Evolutionary conservation across 2,329 filamentous ascomycete species (phyloP).

Genomic region (Monilinia polystroma): DNA sequence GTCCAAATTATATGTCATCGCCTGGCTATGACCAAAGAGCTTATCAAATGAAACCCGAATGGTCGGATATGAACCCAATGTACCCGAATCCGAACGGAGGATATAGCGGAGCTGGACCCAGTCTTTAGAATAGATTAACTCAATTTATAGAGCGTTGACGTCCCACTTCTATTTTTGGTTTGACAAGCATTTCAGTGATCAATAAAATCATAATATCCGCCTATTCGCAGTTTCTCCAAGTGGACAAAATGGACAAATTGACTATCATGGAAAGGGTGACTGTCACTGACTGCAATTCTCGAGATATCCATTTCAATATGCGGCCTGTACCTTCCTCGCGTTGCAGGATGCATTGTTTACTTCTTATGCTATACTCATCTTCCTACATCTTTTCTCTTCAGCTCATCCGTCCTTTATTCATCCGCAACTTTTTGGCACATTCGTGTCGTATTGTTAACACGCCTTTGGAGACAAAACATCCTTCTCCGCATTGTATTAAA

Average conservation of each 20-base stretch:
- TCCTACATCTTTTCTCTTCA: not conserved
- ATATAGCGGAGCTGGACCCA: conserved; percentile 25
- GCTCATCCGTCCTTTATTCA: conserved; percentile 5
- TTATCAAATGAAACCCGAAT: conserved; percentile 29
- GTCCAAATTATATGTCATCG: conserved; percentile 29
- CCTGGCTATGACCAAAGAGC: conserved; percentile 32
- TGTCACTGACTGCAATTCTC: not conserved
- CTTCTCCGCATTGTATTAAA: conserved; percentile 18
- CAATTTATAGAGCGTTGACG: not conserved
- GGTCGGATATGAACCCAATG: conserved; percentile 28
- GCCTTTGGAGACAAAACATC: conserved; percentile 20
- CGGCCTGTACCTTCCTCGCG: conserved; percentile 15
- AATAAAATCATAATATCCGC: not conserved
- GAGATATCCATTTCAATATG: not conserved
- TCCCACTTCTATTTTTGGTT: no score
- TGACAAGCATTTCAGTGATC: not conserved
- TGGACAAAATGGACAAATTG: not conserved
- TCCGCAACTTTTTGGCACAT: conserved; percentile 14
- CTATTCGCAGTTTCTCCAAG: not conserved
- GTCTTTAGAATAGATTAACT: conserved; percentile 2
- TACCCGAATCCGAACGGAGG: conserved; percentile 27
- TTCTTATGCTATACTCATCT: not conserved
- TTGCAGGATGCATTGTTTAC: not conserved
- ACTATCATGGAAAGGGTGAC: conserved; percentile 5
- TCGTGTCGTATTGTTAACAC: conserved; percentile 24